Base-by-base conservation (phyloP, 805 yeast species). In the Candida maris region DNA sequence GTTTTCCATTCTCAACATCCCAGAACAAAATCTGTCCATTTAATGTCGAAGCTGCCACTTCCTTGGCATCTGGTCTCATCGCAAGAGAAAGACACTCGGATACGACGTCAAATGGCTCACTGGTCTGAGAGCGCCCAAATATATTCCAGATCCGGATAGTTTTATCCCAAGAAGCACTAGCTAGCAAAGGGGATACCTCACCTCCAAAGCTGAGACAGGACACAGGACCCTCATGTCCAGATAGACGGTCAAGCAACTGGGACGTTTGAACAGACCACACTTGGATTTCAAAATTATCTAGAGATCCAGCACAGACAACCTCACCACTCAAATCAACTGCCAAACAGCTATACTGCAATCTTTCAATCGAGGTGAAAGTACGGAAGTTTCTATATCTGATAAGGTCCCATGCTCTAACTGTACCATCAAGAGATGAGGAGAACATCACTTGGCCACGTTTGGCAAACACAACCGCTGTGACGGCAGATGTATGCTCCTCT, bases 291-390 rank as follows among this genome's bases (percentile, higher is more conserved):
- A 81, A 93, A 44, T 81, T 83, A 55, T 89, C 96, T 28, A 80
- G 69, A 3, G 96, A 85, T 2, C 96, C 96, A 3, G 97, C 98
- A 54, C 93, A 88, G 3, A 93, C 93, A 34, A 93, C 81, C 62
- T 93, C 98, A 21, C 97, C 98, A 54, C 95, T 83, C 19, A 97
- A 96, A 60, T 93, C 98, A 28, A 88, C 95, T 0, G 97, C 97
- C 42, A 93, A 64, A 35, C 87, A 77, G 34, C 79, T 81, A 62
- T 91, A 93, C 56, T 88, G 96, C 19, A 89, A 68, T 51, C 97
- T 72, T 46, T 81, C 81, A 3, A 96, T 79, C 0, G 97, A 93
- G 0, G 97, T 88, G 57, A 91, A 89, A 0, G 96, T 87, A 50
- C 97, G 74, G 68, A 93, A 93, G 56, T 93, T 93, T 58, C 98